Evolutionary conservation across 1,284 basidiomycete genomes (phyloP).

Genomic region (Sporisorium scitamineum): DNA sequence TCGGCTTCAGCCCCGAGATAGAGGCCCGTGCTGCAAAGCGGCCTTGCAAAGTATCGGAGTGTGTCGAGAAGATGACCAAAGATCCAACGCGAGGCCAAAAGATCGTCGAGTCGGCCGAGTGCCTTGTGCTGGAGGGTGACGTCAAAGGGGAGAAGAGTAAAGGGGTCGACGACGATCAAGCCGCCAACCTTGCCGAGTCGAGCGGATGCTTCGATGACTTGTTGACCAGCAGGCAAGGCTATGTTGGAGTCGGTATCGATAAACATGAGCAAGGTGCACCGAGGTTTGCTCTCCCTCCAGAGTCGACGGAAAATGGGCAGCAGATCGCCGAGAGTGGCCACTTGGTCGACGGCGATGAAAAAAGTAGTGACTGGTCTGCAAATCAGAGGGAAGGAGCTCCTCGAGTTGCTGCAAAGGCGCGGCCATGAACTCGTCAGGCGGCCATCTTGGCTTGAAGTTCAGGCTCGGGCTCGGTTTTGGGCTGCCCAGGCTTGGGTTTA

Average conservation of each 20-base stretch:
- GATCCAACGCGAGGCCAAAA: too few species aligned
- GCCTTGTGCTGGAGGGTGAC: neutral
- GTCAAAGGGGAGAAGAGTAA: conserved; percentile 9
- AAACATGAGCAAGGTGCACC: neutral
- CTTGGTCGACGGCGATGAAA: neutral
- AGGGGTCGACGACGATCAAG: conserved; percentile 5
- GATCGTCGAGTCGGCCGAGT: neutral
- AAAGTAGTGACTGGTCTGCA: neutral
- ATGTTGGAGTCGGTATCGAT: too few species aligned
- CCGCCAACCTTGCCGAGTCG: too few species aligned
- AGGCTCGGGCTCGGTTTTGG: too few species aligned
- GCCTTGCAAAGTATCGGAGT: neutral
- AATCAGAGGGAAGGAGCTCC: neutral
- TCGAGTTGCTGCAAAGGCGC: neutral
- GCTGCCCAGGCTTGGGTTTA: too few species aligned
- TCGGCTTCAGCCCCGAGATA: too few species aligned
- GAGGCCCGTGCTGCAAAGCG: neutral
- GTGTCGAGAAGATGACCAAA: too few species aligned
- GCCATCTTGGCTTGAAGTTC: too few species aligned
- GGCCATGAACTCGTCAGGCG: too few species aligned
- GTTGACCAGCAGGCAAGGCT: too few species aligned
- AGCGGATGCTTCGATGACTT: too few species aligned
- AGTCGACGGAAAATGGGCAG: neutral
- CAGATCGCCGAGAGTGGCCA: neutral
- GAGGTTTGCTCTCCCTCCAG: neutral